Base-by-base conservation (phyloP, 2,329 filamentous ascomycete genomes). In the Tolypocladium endophyticum region DNA sequence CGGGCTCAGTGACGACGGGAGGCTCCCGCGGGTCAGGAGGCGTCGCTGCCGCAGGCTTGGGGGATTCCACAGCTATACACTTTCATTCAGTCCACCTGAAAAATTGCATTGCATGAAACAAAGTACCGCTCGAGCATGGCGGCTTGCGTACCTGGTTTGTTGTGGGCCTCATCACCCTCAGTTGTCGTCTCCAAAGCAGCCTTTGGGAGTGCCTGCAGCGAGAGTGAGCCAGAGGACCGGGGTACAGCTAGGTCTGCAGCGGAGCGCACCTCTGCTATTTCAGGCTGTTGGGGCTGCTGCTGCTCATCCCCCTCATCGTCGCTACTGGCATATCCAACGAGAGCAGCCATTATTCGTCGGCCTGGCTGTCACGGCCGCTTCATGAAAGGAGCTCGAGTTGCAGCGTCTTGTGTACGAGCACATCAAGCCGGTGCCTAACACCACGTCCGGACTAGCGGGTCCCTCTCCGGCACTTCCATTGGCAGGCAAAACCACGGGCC, bases 241-340 rank as follows among this genome's bases (percentile, higher is more conserved):
- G 43, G 11, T 5, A 36, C 50, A 33, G 14, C 25, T 33, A n/a
- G n/a, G 30, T 52, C 28, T 52, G 47, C 12, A n/a, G 23, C n/a
- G n/a, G n/a, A n/a, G n/a, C 56, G 47, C 38, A 58, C 56, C 56
- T 58, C 25, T 41, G 36, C 23, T 38, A 30, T 4, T 45, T 35
- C 41, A 28, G n/a, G 11, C 6, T 38, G 56, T n/a, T 6, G 52
- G 11, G 28, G 56, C 56, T 35, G 58, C n/a, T 55, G 56, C 12
- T 66, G 57, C 3, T 64, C 63, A 2, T 75, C 76, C 3, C 77
- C 75, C 7, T 80, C 79, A 1, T 81, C 80, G 52, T 81, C 79
- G 59, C 79, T 82, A 64, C 80, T 82, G 18, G 73, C 78, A 62
- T 82, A 82, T 39, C 67, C 73, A 9, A 82, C 80, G 16, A 82